phyloP scores from a whole-genome alignment of 805 yeast species.

The Suhomyces kilbournensis region DNA sequence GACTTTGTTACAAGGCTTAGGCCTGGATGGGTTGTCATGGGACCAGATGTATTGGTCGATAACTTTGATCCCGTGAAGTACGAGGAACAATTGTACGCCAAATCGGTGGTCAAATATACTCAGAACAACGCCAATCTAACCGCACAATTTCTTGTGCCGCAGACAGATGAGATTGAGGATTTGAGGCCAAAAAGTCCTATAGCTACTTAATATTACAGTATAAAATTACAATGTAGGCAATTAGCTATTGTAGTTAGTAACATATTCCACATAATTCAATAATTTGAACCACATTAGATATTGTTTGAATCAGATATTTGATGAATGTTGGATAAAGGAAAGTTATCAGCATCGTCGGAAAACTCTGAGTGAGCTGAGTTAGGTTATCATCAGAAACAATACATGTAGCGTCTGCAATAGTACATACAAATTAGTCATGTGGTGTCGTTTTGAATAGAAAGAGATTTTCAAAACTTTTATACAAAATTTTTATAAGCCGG shows the following conservation, averaged over 20 bases:
- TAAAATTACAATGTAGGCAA: neutral
- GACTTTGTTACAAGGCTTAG: slow-evolving; percentile 63
- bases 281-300: neutral
- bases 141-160: slow-evolving; percentile 52
- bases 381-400: slow-evolving; percentile 47
- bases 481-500: slow-evolving; percentile 1
- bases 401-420: neutral
- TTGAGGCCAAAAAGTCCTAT: slow-evolving; percentile 82
- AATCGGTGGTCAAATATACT: slow-evolving; percentile 27
- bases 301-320: slow-evolving; percentile 20
- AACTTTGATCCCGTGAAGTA: slow-evolving; percentile 50
- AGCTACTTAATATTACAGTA: neutral
- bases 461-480: neutral
- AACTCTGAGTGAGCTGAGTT: slow-evolving; percentile 59
- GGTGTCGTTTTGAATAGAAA: neutral
- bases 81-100: slow-evolving; percentile 28
- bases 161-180: slow-evolving; percentile 68
- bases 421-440: slow-evolving; percentile 5
- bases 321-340: slow-evolving; percentile 50
- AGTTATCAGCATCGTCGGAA: slow-evolving; percentile 47
- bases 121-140: slow-evolving; percentile 21
- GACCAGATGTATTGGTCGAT: slow-evolving; percentile 77
- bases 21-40: slow-evolving; percentile 87
- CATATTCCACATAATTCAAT: neutral
- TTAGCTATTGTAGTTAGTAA: slow-evolving; percentile 3